Base-by-base conservation (phyloP, 1,284 basidiomycete species). In the Moniliella sp. region DNA sequence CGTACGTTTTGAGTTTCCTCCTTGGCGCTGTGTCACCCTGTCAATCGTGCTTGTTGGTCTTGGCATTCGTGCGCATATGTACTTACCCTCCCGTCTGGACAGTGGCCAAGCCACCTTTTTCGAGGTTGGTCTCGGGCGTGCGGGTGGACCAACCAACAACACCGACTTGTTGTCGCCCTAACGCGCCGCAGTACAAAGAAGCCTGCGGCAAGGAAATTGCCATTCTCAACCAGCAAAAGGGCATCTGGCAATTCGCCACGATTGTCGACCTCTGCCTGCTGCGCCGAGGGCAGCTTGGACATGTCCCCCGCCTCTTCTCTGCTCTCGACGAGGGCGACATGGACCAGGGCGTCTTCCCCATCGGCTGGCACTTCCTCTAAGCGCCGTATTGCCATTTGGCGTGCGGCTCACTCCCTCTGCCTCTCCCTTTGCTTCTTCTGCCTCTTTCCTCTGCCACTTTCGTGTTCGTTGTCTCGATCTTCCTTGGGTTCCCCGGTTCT, bases 211-310 rank as follows among this genome's bases (percentile, higher is more conserved):
- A 71, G 60, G 50, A 46, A 12, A 72, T 81, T 45, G 71, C 69
- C 18, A 75, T 82, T 50, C 62, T 66, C 3, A 72, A 68, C 55
- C 63, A 35, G 25, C 27, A 42, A 32, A 50, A 66, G 19, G 76
- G 75, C 42, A 74, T 72, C 57, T 67, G 69, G 2, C 64, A 70
- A 7, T 46, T 56, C n/a, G 79, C 78, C 1, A 64, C 60, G 5
- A 70, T 83, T 43, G 67, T 67, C 48, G 78, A 81, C 59, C 66
- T 43, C 70, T 81, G 78, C 59, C 70, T 72, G 69, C 17, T 83
- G 79, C 56, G 70, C 72, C 2, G 68, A 60, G 27, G 73, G 70
- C 21, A 78, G 70, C 26, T 70, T 91, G 35, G 83, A 91, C 65
- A 66, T 86, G 39, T 76, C 77, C 15, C 56, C 61, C 8, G 68